Evolutionary conservation across 345 rosid genomes (phyloP).

Genomic region (Gossypium ekmanianum): DNA sequence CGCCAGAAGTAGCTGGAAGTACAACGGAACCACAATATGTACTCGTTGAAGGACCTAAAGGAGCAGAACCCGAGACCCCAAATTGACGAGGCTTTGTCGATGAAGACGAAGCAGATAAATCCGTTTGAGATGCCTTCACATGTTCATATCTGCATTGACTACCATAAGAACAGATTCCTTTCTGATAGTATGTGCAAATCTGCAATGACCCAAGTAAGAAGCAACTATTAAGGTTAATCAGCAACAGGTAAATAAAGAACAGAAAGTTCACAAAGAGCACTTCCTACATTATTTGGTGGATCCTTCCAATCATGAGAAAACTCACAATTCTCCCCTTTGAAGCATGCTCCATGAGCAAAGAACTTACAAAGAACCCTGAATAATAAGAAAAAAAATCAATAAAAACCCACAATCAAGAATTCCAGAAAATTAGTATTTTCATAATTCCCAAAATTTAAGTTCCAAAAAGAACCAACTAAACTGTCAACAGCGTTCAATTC

Average conservation of each 20-base stretch:
- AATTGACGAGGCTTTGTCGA: conserved; percentile 32
- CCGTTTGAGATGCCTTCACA: conserved; percentile 42
- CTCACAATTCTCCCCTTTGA: conserved; percentile 91
- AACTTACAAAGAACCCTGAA: conserved; percentile 29
- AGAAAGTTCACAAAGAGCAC: neutral
- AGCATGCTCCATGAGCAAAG: conserved; percentile 90
- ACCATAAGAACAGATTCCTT: conserved; percentile 77
- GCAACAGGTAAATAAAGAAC: neutral
- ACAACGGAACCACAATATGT: conserved; percentile 23
- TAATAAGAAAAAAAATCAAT: neutral
- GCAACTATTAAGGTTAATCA: conserved; percentile 3
- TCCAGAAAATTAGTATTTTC: neutral
- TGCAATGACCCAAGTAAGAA: conserved; percentile 23
- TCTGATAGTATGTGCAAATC: conserved; percentile 92
- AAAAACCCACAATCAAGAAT: neutral
- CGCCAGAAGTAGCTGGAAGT: conserved; percentile 26
- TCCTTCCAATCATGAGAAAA: conserved; percentile 81
- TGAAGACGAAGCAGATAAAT: conserved; percentile 58
- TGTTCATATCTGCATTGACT: conserved; percentile 87
- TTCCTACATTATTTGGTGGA: conserved; percentile 57
- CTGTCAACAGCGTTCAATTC: conserved; percentile 15
- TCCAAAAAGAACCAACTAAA: conserved; percentile 26
- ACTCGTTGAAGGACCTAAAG: conserved; percentile 26
- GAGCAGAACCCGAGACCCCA: conserved; percentile 25
- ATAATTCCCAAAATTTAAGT: neutral